Evolutionary conservation across 1,139 yeast species (phyloP).

Genomic region (Saccharomyces hybrid): DNA sequence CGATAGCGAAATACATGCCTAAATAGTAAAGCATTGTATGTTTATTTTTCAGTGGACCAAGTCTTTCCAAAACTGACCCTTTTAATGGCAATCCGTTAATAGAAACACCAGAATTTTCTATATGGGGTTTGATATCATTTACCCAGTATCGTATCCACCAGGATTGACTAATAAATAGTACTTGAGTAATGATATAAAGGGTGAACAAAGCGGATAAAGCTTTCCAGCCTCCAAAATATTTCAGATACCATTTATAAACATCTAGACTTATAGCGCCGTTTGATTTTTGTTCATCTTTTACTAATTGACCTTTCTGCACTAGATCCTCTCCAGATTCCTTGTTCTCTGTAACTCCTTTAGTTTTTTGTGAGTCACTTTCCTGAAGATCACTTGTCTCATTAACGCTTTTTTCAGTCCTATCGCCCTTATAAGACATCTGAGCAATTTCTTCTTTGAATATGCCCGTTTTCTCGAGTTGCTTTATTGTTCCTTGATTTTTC

Average conservation of each 20-base stretch:
- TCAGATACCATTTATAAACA: conserved; percentile 45
- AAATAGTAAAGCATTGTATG: conserved; percentile 28
- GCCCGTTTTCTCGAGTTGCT: conserved; percentile 43
- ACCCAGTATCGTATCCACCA: conserved; percentile 75
- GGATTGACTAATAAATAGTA: conserved; percentile 50
- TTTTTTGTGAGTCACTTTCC: background rate
- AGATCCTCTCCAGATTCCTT: background rate
- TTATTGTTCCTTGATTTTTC: conserved; percentile 59
- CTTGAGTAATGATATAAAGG: conserved; percentile 45
- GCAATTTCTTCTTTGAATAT: conserved; percentile 13
- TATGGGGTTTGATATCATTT: background rate
- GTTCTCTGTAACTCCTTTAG: background rate
- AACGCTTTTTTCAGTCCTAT: background rate
- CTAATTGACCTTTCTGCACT: conserved; percentile 39
- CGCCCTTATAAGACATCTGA: background rate
- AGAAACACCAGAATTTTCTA: background rate
- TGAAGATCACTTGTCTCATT: background rate
- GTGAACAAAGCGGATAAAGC: conserved; percentile 42
- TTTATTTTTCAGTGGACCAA: background rate
- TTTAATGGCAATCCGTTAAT: background rate
- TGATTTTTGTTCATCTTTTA: conserved; percentile 69
- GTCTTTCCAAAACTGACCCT: background rate
- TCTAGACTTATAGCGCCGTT: conserved; percentile 62
- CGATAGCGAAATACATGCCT: conserved; percentile 5
- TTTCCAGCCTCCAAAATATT: conserved; percentile 38